Evolutionary conservation across 129 eudicot species (phyloP).

Genomic region (Arctium lappa): DNA sequence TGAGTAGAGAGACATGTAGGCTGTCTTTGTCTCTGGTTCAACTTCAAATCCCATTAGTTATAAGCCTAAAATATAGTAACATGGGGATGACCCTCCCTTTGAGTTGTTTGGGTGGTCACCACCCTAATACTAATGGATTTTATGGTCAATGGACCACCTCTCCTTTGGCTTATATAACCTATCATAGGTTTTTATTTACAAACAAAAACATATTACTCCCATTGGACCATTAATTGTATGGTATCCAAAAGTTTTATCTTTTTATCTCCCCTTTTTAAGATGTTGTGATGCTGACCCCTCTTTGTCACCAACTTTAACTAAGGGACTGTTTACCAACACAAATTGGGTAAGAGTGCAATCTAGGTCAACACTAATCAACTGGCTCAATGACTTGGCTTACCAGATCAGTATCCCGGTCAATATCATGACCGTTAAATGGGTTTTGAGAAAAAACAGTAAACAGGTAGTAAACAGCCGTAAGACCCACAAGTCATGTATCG

Average conservation of each 20-base stretch:
- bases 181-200: conserved; percentile 14
- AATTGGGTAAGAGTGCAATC: not conserved
- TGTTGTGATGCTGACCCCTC: not conserved
- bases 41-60: conserved; percentile 11
- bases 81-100: conserved; percentile 33
- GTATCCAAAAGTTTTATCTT: conserved; percentile 10
- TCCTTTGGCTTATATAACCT: conserved; percentile 31
- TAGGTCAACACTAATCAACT: not conserved
- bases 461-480: not conserved
- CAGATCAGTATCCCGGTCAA: too few species aligned
- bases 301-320: not conserved
- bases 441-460: too few species aligned
- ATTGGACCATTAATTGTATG: conserved; percentile 28
- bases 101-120: conserved; percentile 36
- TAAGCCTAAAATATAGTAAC: conserved; percentile 37
- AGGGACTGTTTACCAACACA: not conserved
- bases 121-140: conserved; percentile 24
- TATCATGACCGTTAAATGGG: too few species aligned
- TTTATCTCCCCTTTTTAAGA: conserved; percentile 6
- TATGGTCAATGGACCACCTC: conserved; percentile 45
- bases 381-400: not conserved
- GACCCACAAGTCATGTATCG: not conserved
- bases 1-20: conserved; percentile 22
- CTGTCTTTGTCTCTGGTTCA: conserved; percentile 27
- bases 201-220: conserved; percentile 10